Base-by-base conservation (phyloP, 257 asterid species). In the Datura wrightii region DNA sequence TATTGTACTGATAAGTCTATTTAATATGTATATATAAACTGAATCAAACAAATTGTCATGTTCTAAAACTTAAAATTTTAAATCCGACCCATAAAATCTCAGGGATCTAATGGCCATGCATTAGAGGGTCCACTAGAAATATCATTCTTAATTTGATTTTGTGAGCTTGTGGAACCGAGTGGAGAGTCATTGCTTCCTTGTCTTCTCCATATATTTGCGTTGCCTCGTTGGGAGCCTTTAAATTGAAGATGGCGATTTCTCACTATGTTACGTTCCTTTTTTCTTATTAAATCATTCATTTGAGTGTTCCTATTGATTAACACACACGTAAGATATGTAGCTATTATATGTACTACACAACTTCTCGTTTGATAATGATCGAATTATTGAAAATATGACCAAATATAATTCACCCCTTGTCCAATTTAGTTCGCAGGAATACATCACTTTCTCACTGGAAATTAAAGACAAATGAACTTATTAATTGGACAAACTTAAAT, bases 121-220 rank as follows among this genome's bases (percentile, higher is more conserved):
- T 46, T 74, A 36, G 74, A 11, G 46, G 80, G 42, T 48, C 59
- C 80, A 74, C 54, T 74, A 67, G 7, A 13, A 37, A 37, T 34
- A 31, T 63, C n/a, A 63, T 2, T 24, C 6, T 62, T 62, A 24
- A 62, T 24, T 74, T 74, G 59, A 11, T 10, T 48, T 54, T 34
- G 31, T 15, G 82, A 54, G 65, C 42, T 59, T 78, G 67, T 56
- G 54, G 84, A 84, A 83, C 86, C 83, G 82, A 86, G 65, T 63
- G 48, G 58, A 34, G 80, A 72, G 58, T 59, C 58, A 74, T 74
- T 74, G 59, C 11, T 74, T 74, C 37, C 58, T 19, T 74, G 42
- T 48, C 80, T 34, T 72, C 59, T 34, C 80, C 19, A 37, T 31
- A 10, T 66, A 66, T 50, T 11, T 74, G 10, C 39, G 16, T 48